Evolutionary conservation across 163 green algal species (phyloP).

Genomic region (Coccomyxa subellipsoidea): DNA sequence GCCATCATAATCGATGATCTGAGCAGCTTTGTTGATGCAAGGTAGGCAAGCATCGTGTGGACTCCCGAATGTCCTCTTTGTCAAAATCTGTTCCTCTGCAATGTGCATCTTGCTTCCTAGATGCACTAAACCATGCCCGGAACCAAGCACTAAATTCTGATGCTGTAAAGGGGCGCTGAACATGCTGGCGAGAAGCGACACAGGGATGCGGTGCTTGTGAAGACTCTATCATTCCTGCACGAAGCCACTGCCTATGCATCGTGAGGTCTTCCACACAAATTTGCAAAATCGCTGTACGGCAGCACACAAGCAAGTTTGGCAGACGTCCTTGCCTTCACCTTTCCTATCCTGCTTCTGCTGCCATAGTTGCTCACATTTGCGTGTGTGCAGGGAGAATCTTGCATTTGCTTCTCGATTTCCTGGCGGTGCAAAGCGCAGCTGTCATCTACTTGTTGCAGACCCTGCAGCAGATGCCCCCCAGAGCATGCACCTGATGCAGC

Average conservation of each 20-base stretch:
- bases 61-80: no score
- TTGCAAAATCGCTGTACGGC: no score
- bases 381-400: neutral
- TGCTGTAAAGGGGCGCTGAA: neutral
- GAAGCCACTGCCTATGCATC: constrained; percentile 8
- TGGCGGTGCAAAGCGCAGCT: neutral
- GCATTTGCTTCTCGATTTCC: neutral
- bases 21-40: neutral
- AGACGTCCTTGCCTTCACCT: no score
- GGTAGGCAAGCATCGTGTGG: neutral
- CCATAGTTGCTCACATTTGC: neutral
- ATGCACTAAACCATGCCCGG: no score
- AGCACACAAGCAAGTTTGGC: no score
- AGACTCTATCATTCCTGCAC: constrained; percentile 19
- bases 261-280: neutral
- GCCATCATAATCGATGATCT: constrained; percentile 7
- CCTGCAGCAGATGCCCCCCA: constrained; percentile 4
- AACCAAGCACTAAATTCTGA: neutral
- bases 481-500: neutral
- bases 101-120: no score
- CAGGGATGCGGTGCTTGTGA: constrained; percentile 12
- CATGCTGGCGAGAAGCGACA: neutral
- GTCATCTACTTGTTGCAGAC: neutral
- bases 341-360: no score
- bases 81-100: no score